These are phyloP conservation scores for Magnaporthiopsis poae DNA, from an alignment of 2,329 filamentous ascomycete genomes.

Conservation along the genomic window DNA sequence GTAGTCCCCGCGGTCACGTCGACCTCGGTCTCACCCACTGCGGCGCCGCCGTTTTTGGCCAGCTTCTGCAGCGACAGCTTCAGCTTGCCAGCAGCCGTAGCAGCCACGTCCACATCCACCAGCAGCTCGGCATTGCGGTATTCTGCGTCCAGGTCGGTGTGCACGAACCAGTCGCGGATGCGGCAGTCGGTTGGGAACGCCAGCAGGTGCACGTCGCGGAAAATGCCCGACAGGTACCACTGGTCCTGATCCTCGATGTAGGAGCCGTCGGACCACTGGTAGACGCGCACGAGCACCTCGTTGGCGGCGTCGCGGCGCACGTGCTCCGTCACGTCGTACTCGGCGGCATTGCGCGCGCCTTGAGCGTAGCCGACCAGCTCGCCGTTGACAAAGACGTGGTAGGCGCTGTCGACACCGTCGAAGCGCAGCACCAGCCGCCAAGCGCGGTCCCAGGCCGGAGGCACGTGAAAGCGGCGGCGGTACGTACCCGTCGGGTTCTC, in stretches of 20 bases:
- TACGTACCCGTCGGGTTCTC: constrained; percentile 59
- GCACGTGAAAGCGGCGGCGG: constrained; percentile 43
- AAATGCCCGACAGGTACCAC: constrained; percentile 60
- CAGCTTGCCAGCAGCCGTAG: constrained; percentile 25
- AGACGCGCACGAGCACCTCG: constrained; percentile 53
- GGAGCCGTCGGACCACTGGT: constrained; percentile 59
- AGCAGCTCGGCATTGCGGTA: constrained; percentile 42
- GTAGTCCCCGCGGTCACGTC: constrained; percentile 19
- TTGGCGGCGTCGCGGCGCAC: constrained; percentile 36
- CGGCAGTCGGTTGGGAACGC: constrained; percentile 40
- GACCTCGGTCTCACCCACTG: constrained; percentile 18
- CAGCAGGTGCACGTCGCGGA: constrained; percentile 55
- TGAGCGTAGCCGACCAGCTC: constrained; percentile 56
- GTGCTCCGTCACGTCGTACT: constrained; percentile 54
- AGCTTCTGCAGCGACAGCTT: constrained; percentile 34
- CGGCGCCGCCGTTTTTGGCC: constrained; percentile 9
- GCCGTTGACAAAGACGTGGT: constrained; percentile 60
- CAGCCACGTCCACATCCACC: constrained; percentile 35
- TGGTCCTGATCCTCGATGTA: constrained; percentile 64
- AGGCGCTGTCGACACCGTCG: constrained; percentile 63
- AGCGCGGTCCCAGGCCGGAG: constrained; percentile 32
- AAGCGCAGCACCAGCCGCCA: constrained; percentile 53
- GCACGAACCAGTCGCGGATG: constrained; percentile 51
- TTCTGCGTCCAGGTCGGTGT: constrained; percentile 39
- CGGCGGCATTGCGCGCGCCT: constrained; percentile 56